Evolutionary conservation across 176 grass and related monocot species (phyloP).

Genomic region (Themeda triandra): DNA sequence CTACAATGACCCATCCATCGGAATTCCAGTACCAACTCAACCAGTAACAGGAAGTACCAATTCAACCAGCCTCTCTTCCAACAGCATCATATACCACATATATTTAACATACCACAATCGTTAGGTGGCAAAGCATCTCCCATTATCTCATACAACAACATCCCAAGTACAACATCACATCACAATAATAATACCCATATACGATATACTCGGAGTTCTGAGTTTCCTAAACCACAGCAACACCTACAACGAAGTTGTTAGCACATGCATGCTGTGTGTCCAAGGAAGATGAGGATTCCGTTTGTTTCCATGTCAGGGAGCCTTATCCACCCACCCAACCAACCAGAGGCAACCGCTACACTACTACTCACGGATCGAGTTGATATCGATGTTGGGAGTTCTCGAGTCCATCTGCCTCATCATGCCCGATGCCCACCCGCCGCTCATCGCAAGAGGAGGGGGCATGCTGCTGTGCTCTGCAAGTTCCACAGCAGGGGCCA

Average conservation of each 20-base stretch:
- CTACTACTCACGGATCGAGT: conserved; percentile 50
- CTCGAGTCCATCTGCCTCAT: conserved; percentile 60
- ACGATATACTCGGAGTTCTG: conserved; percentile 13
- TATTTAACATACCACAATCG: not conserved
- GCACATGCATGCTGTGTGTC: not conserved
- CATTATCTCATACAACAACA: conserved; percentile 37
- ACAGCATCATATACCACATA: not conserved
- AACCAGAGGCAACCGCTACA: not conserved
- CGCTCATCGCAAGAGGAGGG: conserved; percentile 33
- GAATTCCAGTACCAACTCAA: not conserved
- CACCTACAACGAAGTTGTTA: conserved; percentile 21
- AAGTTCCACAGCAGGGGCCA: not conserved
- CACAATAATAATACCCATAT: not conserved
- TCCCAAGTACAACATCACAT: conserved; percentile 19
- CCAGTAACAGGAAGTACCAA: not conserved
- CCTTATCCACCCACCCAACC: not conserved
- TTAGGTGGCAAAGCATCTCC: not conserved
- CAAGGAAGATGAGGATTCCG: not conserved
- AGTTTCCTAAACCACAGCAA: conserved; percentile 19
- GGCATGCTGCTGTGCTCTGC: conserved; percentile 27
- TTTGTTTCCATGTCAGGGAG: not conserved
- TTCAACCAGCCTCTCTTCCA: not conserved
- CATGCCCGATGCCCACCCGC: conserved; percentile 42
- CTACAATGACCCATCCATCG: not conserved
- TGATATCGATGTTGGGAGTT: conserved; percentile 50